phyloP scores from a whole-genome alignment of 73 alveolate species.

The Paramecium biaurelia region DNA sequence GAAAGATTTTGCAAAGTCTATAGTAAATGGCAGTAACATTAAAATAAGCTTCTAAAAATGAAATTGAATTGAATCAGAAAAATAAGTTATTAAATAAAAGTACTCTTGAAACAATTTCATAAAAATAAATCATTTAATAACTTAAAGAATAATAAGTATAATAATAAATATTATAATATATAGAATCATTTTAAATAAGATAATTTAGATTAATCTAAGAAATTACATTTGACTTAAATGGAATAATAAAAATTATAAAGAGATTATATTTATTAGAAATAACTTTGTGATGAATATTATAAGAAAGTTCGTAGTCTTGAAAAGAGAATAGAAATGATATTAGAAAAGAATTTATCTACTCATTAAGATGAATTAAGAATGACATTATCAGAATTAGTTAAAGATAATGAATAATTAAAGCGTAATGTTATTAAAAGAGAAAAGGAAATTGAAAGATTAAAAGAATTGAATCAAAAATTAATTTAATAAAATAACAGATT shows the following conservation, averaged over 20 bases:
- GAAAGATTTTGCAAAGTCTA: neutral
- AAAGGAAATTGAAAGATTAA: conserved; percentile 32
- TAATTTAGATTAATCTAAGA: neutral
- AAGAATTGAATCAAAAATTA: conserved; percentile 8
- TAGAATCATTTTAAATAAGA: conserved; percentile 2
- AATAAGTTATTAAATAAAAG: neutral
- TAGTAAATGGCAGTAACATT: neutral
- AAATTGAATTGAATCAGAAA: neutral
- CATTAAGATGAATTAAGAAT: conserved; percentile 28
- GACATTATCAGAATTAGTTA: conserved; percentile 15
- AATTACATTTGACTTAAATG: neutral
- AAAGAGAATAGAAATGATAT: conserved; percentile 40
- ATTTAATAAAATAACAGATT: neutral
- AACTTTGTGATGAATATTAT: conserved; percentile 1
- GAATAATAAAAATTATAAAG: neutral
- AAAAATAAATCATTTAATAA: neutral
- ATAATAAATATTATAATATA: neutral
- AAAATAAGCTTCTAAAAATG: neutral
- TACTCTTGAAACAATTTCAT: neutral
- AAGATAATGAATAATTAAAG: conserved; percentile 32
- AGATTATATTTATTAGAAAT: neutral
- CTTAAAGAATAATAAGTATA: conserved; percentile 9
- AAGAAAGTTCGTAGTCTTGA: neutral
- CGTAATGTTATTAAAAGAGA: neutral
- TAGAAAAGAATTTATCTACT: conserved; percentile 20